Base-by-base conservation (phyloP, 805 yeast species). In the Wickerhamomyces mucosus region DNA sequence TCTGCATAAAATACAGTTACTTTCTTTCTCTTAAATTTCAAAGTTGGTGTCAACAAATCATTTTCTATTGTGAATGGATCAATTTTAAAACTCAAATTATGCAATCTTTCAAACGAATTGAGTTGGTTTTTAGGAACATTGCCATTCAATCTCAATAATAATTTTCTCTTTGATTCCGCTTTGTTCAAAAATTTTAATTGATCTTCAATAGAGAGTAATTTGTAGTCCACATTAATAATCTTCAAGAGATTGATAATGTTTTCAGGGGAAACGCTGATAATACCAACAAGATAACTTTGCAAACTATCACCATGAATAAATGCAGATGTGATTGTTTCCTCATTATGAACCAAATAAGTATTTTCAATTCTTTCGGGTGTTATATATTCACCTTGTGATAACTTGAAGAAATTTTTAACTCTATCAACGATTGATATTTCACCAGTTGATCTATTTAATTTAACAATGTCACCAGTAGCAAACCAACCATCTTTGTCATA, bases 331-430 rank as follows among this genome's bases (percentile, higher is more conserved):
- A 76, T 44, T 13, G 61, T 46, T 5, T 78, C 26, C 10, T 23
- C 67, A 40, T 68, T 63, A 7, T 62, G 56, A 0, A 80, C 63
- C 27, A 75, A 50, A 49, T 79, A 78, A 12, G 58, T 55, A 44
- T 75, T 76, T 46, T 80, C 88, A 41, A 80, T 72, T 51, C 69
- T 76, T 46, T 80, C 92, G 7, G 86, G 85, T 1, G 85, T 78
- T 32, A 80, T 69, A 36, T 86, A 65, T 47, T 80, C 89, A 45
- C 77, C 77, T 45, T 71, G 77, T 3, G 75, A 63, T 33, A 72
- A 51, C 43, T 80, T 80, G 64, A 78, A 80, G 59, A 80, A 79
- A 56, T 79, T 80, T 59, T 80, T 80, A 23, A 79, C 83, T 36
- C 92, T 64, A 48, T 80, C 89, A 46, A 80, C 66, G 38, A 80